A percentile compares a stretch with the other conserved stretches of the same genome.
These are phyloP conservation scores for Geranomyces michiganensis DNA, from an alignment of 192 early-diverging fungal species.

Conservation along the genomic window DNA sequence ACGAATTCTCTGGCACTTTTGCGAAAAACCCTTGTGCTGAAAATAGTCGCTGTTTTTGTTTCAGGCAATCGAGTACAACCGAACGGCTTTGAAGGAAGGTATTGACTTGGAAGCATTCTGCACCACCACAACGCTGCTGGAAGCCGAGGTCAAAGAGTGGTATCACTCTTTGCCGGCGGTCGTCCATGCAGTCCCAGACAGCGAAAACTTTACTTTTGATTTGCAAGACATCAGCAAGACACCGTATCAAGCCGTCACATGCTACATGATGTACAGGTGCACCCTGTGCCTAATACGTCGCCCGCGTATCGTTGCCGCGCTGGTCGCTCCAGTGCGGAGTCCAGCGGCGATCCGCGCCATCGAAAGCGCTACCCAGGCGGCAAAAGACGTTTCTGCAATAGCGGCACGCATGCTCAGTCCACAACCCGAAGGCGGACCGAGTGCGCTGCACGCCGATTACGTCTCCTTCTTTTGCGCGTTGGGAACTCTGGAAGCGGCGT, in stretches of 20 bases:
- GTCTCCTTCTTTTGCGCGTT: constrained; percentile 7
- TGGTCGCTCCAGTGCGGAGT: neutral
- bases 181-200: neutral
- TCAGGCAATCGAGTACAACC: constrained; percentile 30
- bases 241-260: constrained; percentile 15
- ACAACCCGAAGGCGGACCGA: neutral
- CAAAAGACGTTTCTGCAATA: constrained; percentile 9
- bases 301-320: constrained; percentile 25
- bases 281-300: constrained; percentile 24
- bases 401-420: neutral
- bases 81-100: neutral
- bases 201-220: neutral
- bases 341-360: constrained; percentile 9
- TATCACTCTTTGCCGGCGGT: constrained; percentile 11
- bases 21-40: too few species aligned
- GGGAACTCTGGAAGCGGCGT: constrained; percentile 17
- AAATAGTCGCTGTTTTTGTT: too few species aligned
- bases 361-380: constrained; percentile 6
- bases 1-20: too few species aligned
- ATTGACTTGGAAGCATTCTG: neutral
- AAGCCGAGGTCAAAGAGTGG: constrained; percentile 18
- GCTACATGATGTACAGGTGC: constrained; percentile 16
- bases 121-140: neutral
- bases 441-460: constrained; percentile 6
- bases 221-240: neutral